Evolutionary conservation across 2,329 filamentous ascomycete genomes (phyloP), one percentile per base, ranked within the genome.

Genomic region (Dryadomyces quercivorus): DNA sequence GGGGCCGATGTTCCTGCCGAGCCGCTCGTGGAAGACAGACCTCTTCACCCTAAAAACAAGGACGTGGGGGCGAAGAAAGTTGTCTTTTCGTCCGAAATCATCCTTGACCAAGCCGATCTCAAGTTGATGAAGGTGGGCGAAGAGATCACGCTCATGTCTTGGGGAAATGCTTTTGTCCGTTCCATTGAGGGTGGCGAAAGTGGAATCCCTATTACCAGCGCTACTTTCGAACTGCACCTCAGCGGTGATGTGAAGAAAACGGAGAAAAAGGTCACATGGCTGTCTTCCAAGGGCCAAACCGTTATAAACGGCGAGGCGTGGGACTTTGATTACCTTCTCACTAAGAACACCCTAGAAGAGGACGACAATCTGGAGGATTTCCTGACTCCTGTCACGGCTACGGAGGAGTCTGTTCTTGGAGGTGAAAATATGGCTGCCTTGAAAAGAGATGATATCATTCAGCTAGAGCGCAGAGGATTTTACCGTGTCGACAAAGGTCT

Each of bases 231-330:
- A 70, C 81, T 96, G n/a, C 86, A 97, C 69, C 80, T 96, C 51
- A 82, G 86, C 63, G 91, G 92, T 55, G 92, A 97, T 67, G 88
- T 97, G 69, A 95, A 95, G 76, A 85, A 88, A 65, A 97, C 92
- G 0, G 84, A 89, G 65, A 96, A 96, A 81, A 97, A 97, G 77
- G 82, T 97, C 42, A 96, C 91, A 1, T 97, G 92, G 92, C 74
- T 97, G 50, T 85, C 88, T 1, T 80, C 78, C 0, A 81, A 88
- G 61, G 80, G 80, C 47, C 86, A 92, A 71, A 80, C 86, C 56
- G 78, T 95, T 0, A 76, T 95, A 15, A 82, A 84, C 8, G 84
- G 93, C 21, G 88, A 95, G 69, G 78, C 95, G 12, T 92, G 91
- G 71, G 90, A 96, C 62, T 97, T 96, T 67, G 92, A 95, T 71